phyloP scores from a whole-genome alignment of 1,284 basidiomycete species.

The Sporisorium reilianum region DNA sequence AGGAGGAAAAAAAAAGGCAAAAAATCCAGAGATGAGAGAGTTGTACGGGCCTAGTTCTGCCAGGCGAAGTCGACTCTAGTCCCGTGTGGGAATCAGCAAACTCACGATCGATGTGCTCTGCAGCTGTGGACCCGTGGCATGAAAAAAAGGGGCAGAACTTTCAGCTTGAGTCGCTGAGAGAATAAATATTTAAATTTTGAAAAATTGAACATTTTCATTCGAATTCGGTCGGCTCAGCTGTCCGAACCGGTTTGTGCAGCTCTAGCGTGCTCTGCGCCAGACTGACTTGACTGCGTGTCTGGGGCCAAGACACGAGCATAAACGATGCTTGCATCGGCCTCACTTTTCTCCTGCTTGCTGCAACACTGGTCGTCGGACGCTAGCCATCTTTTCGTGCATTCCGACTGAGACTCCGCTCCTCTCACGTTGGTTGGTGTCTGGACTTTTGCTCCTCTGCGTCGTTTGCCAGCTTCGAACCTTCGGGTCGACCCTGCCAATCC shows the following conservation, averaged over 20 bases:
- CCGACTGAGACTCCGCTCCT: not conserved
- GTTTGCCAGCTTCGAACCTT: not conserved
- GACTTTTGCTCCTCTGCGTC: too few species aligned
- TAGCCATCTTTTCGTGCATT: not conserved
- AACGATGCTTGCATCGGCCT: not conserved
- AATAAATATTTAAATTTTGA: too few species aligned
- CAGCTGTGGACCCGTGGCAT: not conserved
- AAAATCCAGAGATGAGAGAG: too few species aligned
- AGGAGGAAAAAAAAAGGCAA: too few species aligned
- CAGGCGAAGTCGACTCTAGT: too few species aligned
- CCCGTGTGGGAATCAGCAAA: constrained; percentile 2
- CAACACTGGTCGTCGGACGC: too few species aligned
- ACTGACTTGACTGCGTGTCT: too few species aligned
- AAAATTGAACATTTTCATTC: too few species aligned
- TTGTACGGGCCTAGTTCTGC: too few species aligned
- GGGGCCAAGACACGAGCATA: not conserved
- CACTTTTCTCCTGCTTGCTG: not conserved
- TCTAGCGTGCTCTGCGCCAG: not conserved
- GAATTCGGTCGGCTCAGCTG: not conserved
- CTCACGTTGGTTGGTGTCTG: not conserved
- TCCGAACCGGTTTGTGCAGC: not conserved
- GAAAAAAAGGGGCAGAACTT: not conserved
- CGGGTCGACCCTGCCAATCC: not conserved
- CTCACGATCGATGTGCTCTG: not conserved
- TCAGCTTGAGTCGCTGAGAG: too few species aligned